Evolutionary conservation across 371 early-diverging fungal genomes (phyloP), one percentile per base, ranked within the genome.

Genomic region (Mucor irregularis): DNA sequence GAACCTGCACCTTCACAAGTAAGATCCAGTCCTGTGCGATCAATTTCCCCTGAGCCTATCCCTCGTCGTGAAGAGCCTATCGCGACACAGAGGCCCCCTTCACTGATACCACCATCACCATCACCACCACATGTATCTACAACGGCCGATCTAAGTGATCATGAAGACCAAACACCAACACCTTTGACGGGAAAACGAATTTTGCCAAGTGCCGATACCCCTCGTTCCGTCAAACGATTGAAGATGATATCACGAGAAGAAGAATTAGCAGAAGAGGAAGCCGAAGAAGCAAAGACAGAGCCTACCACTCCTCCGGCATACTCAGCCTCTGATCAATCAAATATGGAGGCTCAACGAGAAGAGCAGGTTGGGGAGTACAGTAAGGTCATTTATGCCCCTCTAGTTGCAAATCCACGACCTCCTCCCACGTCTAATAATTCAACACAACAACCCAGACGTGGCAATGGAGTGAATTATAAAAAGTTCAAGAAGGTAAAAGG

Each of bases 401-500:
- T 52, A 7, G 43, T 30, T 2, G 42, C 33, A 1, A 29, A 38
- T 26, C 26, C 50, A 35, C 35, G 9, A 13, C 47, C 47, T 3
- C 31, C 21, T 31, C 11, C n/a, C n/a, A n/a, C 35, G 10, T 38
- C 39, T 2, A 0, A 31, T 31, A 42, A 19, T 7, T 13, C 42
- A 3, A 4, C 42, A 4, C 42, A 26, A 28, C 45, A 24, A 19
- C 19, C n/a, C 21, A 7, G 16, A 13, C 9, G 0, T 24, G 26
- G 1, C 11, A 35, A 17, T 3, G 51, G 53, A 10, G 14, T 42
- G 9, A 52, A 52, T 22, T 52, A 42, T 22, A 52, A 52, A 13
- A 8, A 13, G 9, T 52, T 52, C 9, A 52, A 52, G 22, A 52
- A 52, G 19, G 53, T 45, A 45, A 16, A 21, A 21, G 5, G 6